phyloP scores from a whole-genome alignment of 768 basidiomycete genomes.

The Hygrophoropsis aurantiaca region DNA sequence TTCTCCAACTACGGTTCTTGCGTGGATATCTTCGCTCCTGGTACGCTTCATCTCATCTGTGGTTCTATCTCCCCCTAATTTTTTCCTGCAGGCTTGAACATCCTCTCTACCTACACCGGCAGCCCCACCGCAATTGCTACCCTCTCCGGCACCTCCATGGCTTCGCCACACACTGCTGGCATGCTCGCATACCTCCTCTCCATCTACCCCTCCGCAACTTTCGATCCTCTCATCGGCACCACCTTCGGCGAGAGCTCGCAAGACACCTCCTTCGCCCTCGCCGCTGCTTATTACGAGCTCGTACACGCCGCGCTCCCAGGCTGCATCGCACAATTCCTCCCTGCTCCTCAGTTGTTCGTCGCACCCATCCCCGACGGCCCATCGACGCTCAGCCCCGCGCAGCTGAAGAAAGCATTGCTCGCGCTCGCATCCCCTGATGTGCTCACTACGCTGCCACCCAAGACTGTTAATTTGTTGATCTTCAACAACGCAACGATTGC shows the following conservation, averaged over 20 bases:
- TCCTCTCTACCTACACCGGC: constrained; percentile 83
- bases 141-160: constrained; percentile 93
- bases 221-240: constrained; percentile 49
- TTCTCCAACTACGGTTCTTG: constrained; percentile 92
- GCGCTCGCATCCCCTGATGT: constrained; percentile 52
- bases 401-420: constrained; percentile 77
- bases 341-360: constrained; percentile 46
- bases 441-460: constrained; percentile 44
- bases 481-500: constrained; percentile 85
- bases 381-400: constrained; percentile 55
- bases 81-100: constrained; percentile 61
- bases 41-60: constrained; percentile 31
- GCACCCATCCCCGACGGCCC: constrained; percentile 44
- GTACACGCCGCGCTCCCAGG: constrained; percentile 55
- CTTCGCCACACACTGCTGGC: constrained; percentile 90
- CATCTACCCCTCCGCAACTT: constrained; percentile 69
- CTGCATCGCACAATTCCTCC: constrained; percentile 59
- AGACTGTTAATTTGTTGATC: constrained; percentile 70
- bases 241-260: constrained; percentile 37
- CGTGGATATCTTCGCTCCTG: constrained; percentile 92
- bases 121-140: constrained; percentile 60
- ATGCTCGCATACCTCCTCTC: constrained; percentile 90
- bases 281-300: constrained; percentile 50
- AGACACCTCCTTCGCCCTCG: constrained; percentile 30
- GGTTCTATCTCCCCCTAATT: constrained; percentile 1